A percentile compares a stretch with the other conserved stretches of the same genome.
Evolutionary conservation across 2,329 filamentous ascomycete genomes (phyloP).

Genomic region (Pseudogymnoascus sp.): DNA sequence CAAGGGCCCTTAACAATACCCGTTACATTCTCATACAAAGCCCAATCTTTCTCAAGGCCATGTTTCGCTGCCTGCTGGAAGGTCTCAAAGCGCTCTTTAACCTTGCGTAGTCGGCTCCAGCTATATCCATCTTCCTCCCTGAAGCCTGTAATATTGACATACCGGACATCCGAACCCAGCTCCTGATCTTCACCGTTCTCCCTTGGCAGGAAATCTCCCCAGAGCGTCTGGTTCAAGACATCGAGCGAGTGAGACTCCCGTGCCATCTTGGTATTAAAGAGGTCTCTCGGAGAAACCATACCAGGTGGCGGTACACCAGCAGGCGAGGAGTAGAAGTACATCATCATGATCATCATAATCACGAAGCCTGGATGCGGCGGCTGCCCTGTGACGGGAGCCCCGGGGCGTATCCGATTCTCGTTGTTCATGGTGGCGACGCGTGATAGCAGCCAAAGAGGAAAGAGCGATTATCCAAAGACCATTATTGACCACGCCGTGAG

Average conservation of each 20-base stretch:
- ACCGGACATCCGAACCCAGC: conserved; percentile 28
- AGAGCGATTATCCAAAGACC: neutral
- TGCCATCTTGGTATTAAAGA: conserved; percentile 39
- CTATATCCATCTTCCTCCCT: conserved; percentile 64
- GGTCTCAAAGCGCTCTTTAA: conserved; percentile 56
- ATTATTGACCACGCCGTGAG: conserved; percentile 1
- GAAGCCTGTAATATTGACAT: conserved; percentile 70
- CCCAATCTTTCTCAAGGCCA: conserved; percentile 11
- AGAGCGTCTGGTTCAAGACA: conserved; percentile 47
- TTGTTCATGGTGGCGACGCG: conserved; percentile 6
- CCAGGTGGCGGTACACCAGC: conserved; percentile 26
- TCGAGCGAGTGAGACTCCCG: conserved; percentile 44
- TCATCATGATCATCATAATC: conserved; percentile 25
- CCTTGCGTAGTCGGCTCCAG: conserved; percentile 64
- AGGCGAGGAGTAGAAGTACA: conserved; percentile 25
- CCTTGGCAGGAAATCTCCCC: conserved; percentile 51
- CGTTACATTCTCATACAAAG: conserved; percentile 28
- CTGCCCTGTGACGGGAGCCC: neutral
- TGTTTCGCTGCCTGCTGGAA: conserved; percentile 29
- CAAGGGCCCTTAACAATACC: conserved; percentile 27
- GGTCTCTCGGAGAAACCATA: conserved; percentile 36
- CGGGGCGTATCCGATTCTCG: neutral
- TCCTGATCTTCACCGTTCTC: conserved; percentile 16
- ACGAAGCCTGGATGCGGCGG: conserved; percentile 15
- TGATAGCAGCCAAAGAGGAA: neutral